Evolutionary conservation across 2,329 filamentous ascomycete genomes (phyloP), one percentile per base, ranked within the genome.

Genomic region (Verruconis gallopava): DNA sequence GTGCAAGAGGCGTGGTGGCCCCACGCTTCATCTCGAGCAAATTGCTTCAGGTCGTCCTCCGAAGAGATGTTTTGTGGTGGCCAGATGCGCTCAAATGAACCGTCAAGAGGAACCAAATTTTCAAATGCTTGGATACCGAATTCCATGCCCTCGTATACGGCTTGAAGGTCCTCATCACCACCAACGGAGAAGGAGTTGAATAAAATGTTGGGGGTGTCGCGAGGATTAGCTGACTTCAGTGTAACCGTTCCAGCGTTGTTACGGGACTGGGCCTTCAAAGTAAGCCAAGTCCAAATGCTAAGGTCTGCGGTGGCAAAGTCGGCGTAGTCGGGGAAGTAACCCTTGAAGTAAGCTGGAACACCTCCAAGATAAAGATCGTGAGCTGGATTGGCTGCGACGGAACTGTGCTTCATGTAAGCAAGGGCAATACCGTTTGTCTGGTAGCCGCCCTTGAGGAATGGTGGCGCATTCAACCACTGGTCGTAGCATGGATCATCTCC

Each of bases 161-260:
- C 72, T 37, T 63, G 51, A 4, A 71, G 57, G 47, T 75, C 68
- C 5, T 72, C 52, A 37, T 74, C 67, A 21, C 65, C 60, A 15
- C 71, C 71, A 0, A 63, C 56, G 43, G 60, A 55, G 47, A 60
- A 61, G 53, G 56, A 60, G 54, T 60, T 59, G 54, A 56, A 60
- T 6, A 49, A 50, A 48, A 84, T 79, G 4, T 70, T 55, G 0
- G 81, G 80, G 3, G 67, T 62, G 42, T 82, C 78, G 1, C 73
- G 70, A 0, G 80, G 79, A 52, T 84, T 71, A 0, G 69, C 59
- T 0, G 73, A 77, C 13, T 63, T 64, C 4, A 85, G 69, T 3
- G 58, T 68, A 3, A 85, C 78, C 1, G 67, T 71, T 5, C 81
- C 81, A 4, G 56, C 65, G 55, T 57, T 58, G 81, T 40, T 73